Percentiles rank a stretch among this genome's conserved stretches.
phyloP scores from a whole-genome alignment of 371 early-diverging fungal species.

The Gilbertella persicaria region DNA sequence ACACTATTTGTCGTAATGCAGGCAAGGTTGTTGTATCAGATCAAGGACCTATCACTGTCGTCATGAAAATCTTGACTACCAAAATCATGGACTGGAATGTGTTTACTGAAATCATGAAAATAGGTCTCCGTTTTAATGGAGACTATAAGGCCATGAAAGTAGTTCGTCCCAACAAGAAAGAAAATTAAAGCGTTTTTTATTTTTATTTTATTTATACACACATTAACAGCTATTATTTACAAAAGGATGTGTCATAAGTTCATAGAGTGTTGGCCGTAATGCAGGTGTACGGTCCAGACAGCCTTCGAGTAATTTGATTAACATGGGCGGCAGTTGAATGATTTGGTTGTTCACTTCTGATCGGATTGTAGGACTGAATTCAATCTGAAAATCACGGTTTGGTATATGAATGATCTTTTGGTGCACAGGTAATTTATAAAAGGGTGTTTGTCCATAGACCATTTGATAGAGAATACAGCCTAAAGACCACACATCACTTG shows the following conservation, averaged over 20 bases:
- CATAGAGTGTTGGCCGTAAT: slow-evolving; percentile 2
- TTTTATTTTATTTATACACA: too few relatives aligned
- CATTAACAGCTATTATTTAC: slow-evolving; percentile 2
- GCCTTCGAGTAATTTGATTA: not conserved
- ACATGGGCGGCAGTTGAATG: not conserved
- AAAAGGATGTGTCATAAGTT: slow-evolving; percentile 8
- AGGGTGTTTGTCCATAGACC: slow-evolving; percentile 91
- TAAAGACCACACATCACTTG: slow-evolving; percentile 97
- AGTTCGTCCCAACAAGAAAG: slow-evolving; percentile 28
- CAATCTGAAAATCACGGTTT: slow-evolving; percentile 64
- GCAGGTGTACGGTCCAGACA: slow-evolving; percentile 7
- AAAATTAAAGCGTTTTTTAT: slow-evolving; percentile 1
- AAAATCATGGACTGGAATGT: slow-evolving; percentile 55
- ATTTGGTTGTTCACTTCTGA: not conserved
- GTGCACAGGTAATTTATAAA: slow-evolving; percentile 67
- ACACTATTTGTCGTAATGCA: slow-evolving; percentile 57
- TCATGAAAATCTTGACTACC: slow-evolving; percentile 50
- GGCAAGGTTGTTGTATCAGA: slow-evolving; percentile 60
- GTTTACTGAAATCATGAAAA: slow-evolving; percentile 54
- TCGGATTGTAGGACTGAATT: slow-evolving; percentile 38
- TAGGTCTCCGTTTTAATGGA: slow-evolving; percentile 45
- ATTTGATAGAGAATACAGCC: slow-evolving; percentile 98
- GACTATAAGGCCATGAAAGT: slow-evolving; percentile 59
- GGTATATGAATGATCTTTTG: slow-evolving; percentile 74
- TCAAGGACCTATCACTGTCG: slow-evolving; percentile 57